Percentiles rank a stretch among this genome's conserved stretches.
phyloP scores from a whole-genome alignment of 352 stramenopile genomes.

The Phytophthora sojae region DNA sequence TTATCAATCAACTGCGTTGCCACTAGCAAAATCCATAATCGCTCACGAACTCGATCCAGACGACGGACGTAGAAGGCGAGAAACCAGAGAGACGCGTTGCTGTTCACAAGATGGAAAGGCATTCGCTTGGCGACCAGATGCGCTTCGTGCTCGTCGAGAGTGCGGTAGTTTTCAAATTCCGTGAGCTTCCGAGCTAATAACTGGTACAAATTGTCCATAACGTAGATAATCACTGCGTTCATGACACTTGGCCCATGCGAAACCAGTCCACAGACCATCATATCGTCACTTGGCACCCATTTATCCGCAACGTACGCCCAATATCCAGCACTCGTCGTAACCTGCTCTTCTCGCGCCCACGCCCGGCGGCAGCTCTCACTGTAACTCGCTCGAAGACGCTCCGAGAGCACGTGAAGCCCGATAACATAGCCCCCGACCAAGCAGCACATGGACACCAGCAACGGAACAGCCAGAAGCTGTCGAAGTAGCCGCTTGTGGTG shows the following conservation, averaged over 20 bases:
- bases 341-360: constrained; percentile 6
- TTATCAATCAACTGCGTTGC: constrained; percentile 73
- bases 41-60: constrained; percentile 64
- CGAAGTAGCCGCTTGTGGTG: constrained; percentile 62
- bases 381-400: constrained; percentile 51
- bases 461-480: constrained; percentile 57
- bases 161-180: constrained; percentile 80
- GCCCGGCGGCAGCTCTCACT: constrained; percentile 38
- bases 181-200: constrained; percentile 70
- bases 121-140: constrained; percentile 80
- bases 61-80: constrained; percentile 69
- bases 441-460: constrained; percentile 68
- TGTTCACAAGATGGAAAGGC: constrained; percentile 83
- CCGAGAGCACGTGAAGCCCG: constrained; percentile 63
- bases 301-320: constrained; percentile 49
- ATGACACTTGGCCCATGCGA: constrained; percentile 67
- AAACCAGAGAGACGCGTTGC: constrained; percentile 77
- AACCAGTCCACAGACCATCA: constrained; percentile 45
- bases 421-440: constrained; percentile 66
- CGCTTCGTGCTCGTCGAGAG: constrained; percentile 65
- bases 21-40: constrained; percentile 76
- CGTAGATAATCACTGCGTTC: constrained; percentile 71
- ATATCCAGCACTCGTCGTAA: constrained; percentile 33
- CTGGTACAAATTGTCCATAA: constrained; percentile 74
- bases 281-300: constrained; percentile 65